Evolutionary conservation across 1,284 basidiomycete species (phyloP).

Genomic region (Cryptococcus wingfieldii): DNA sequence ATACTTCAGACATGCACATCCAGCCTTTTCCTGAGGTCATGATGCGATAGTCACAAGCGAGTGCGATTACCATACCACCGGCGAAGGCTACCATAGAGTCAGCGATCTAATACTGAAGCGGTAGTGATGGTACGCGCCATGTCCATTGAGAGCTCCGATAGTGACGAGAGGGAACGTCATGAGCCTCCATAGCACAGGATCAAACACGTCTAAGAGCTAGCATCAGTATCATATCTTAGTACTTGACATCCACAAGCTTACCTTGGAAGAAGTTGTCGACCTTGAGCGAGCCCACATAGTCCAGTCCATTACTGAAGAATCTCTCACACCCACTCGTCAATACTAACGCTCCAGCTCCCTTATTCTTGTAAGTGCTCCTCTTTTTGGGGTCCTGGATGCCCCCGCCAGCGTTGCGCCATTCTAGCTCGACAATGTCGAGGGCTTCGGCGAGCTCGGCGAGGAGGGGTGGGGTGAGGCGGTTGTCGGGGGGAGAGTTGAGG

Average conservation of each 20-base stretch:
- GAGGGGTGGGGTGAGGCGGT: constrained; percentile 43
- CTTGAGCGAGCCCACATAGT: constrained; percentile 60
- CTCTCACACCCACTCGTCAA: constrained; percentile 71
- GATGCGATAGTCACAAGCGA: constrained; percentile 83
- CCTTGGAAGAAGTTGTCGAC: constrained; percentile 71
- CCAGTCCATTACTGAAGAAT: constrained; percentile 86
- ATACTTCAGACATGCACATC: constrained; percentile 89
- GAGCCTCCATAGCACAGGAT: constrained; percentile 41
- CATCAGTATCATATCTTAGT: not conserved
- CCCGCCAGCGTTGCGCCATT: constrained; percentile 66
- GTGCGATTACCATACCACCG: constrained; percentile 71
- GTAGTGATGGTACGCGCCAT: constrained; percentile 47
- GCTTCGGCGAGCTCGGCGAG: constrained; percentile 49
- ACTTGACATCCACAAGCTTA: constrained; percentile 45
- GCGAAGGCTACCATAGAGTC: constrained; percentile 60
- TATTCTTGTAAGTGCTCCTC: constrained; percentile 48
- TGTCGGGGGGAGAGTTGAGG: constrained; percentile 45
- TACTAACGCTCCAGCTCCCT: constrained; percentile 62
- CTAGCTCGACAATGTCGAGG: constrained; percentile 68
- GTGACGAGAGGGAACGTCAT: constrained; percentile 55
- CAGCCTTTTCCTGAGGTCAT: constrained; percentile 80
- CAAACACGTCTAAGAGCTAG: constrained; percentile 39
- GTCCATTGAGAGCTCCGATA: constrained; percentile 85
- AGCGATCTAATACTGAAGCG: not conserved
- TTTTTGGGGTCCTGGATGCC: constrained; percentile 46